phyloP scores from a whole-genome alignment of 805 yeast species.

The Zygosaccharomyces siamensis region DNA sequence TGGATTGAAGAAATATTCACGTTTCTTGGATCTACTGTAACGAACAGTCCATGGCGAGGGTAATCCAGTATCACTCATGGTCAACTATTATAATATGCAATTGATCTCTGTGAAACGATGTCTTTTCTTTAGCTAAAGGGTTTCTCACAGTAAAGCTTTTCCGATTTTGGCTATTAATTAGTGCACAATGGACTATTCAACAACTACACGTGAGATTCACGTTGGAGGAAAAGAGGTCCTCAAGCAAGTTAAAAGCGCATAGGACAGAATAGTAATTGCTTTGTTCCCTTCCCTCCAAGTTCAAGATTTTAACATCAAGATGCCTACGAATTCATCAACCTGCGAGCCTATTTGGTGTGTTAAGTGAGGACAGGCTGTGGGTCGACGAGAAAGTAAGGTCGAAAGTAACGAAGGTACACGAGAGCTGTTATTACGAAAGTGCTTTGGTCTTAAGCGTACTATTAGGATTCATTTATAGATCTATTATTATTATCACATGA shows the following conservation, averaged over 20 bases:
- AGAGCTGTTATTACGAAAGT: too few relatives aligned
- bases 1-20: constrained; percentile 77
- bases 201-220: constrained; percentile 4
- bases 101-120: not conserved
- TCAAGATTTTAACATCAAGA: not conserved
- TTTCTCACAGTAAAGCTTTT: not conserved
- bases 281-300: not conserved
- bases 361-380: not conserved
- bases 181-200: not conserved
- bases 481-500: constrained; percentile 1
- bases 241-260: not conserved
- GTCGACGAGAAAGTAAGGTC: not conserved
- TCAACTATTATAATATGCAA: not conserved
- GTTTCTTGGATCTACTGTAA: constrained; percentile 70
- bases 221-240: not conserved
- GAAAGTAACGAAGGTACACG: too few relatives aligned
- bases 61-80: constrained; percentile 54
- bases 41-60: constrained; percentile 83
- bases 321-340: not conserved
- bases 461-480: not conserved
- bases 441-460: not conserved
- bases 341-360: not conserved
- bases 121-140: not conserved
- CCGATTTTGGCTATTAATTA: not conserved
- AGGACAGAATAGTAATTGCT: not conserved